These are phyloP conservation scores for Tetracladium marchalianum DNA, from an alignment of 495 filamentous ascomycete genomes.

Conservation along the genomic window DNA sequence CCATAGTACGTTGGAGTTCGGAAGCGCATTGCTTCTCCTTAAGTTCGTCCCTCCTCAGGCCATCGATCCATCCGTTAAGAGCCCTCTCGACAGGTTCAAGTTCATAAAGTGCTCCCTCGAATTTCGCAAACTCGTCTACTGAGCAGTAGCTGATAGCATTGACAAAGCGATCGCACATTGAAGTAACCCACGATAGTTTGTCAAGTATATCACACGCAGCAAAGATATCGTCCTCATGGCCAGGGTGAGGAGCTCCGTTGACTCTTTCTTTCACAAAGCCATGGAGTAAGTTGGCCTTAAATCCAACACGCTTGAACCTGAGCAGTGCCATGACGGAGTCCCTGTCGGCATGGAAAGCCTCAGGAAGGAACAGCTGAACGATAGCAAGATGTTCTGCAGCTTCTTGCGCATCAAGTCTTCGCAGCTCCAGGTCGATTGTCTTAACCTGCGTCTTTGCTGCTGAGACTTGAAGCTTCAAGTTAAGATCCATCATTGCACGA, in stretches of 20 bases:
- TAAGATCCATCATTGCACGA: conserved; percentile 90
- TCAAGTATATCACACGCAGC: conserved; percentile 70
- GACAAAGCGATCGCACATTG: conserved; percentile 76
- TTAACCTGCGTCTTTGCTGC: conserved; percentile 86
- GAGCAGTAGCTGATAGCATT: conserved; percentile 66
- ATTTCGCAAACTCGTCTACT: conserved; percentile 62
- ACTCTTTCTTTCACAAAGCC: conserved; percentile 71
- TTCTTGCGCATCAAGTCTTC: conserved; percentile 82
- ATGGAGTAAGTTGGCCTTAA: conserved; percentile 76
- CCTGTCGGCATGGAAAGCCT: conserved; percentile 66
- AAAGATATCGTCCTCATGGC: conserved; percentile 64
- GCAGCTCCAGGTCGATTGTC: conserved; percentile 83
- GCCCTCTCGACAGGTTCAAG: conserved; percentile 88
- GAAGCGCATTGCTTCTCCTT: conserved; percentile 69
- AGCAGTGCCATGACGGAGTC: conserved; percentile 80
- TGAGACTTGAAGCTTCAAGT: conserved; percentile 82
- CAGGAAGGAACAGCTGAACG: conserved; percentile 78
- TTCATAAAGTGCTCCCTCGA: conserved; percentile 72
- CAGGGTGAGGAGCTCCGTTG: conserved; percentile 38
- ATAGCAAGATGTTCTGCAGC: conserved; percentile 81
- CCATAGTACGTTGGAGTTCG: conserved; percentile 74
- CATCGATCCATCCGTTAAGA: conserved; percentile 82
- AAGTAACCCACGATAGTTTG: conserved; percentile 74
- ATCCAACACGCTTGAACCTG: conserved; percentile 76
- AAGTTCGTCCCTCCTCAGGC: conserved; percentile 73